Base-by-base conservation (phyloP, 2,329 filamentous ascomycete species). In the Tricladium varicosporioides region DNA sequence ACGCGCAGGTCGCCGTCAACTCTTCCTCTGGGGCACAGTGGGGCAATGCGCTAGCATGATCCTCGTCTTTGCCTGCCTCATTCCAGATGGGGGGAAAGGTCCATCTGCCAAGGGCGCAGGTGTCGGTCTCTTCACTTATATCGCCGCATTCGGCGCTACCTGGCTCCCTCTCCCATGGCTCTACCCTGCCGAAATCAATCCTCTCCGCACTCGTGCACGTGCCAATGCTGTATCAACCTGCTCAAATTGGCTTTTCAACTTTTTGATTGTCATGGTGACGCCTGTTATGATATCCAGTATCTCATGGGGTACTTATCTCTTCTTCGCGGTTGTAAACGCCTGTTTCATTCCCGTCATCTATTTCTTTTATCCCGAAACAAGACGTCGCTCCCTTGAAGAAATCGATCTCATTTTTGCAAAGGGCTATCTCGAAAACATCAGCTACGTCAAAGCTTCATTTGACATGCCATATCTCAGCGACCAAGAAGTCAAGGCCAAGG, bases 1-100 rank as follows among this genome's bases (percentile, higher is more conserved):
- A 71, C 80, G 84, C 1, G 80, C 86, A 5, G 87, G 87, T 14
- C 85, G 88, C 33, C 81, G 88, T 15, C 82, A 84, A 67, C 80
- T 92, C 60, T 91, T 92, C 84, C 73, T 92, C 14, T 82, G 88
- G 61, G 87, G 87, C 53, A 83, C 84, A 0, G 73, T 81, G 33
- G 84, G 84, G 0, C 85, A 86, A 75, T 83, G 83, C 40, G 68
- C 79, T 1, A 84, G 82, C 51, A 90, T 91, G 87, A 80, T 84
- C 1, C 78, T 90, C 19, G 70, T 72, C 2, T 74, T 74, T 53
- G 67, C 65, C 9, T 72, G 71, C 32, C 50, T 74, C 10, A 74
- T 74, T 16, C 72, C 72, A 1, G 59, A 67, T 2, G 61, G 54
- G 1, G 60, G 62, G 13, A 57, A 57, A 27, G 62, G 61, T 4